phyloP scores from a whole-genome alignment of 495 filamentous ascomycete genomes.

The Astrothelium macrocarpum region DNA sequence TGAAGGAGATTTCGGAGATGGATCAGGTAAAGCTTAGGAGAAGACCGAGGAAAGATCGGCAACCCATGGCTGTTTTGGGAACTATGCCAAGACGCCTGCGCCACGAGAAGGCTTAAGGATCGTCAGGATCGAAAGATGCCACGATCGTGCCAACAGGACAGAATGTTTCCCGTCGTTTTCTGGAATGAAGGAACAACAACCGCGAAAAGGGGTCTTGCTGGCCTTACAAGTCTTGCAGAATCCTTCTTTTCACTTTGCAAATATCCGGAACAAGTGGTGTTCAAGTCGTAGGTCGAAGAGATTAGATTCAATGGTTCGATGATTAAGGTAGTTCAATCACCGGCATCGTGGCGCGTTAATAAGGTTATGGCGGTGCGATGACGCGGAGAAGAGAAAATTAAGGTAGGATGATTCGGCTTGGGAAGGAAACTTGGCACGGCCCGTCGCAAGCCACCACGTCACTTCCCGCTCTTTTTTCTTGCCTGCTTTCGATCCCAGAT shows the following conservation, averaged over 20 bases:
- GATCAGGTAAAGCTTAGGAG: not conserved
- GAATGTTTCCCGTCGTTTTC: too few species aligned
- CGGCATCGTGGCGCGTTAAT: not conserved
- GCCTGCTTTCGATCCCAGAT: not conserved
- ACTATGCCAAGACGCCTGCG: not conserved
- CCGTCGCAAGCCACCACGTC: not conserved
- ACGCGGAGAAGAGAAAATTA: not conserved
- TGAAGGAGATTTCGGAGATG: not conserved
- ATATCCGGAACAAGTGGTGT: too few species aligned
- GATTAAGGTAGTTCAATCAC: not conserved
- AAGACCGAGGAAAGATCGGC: not conserved
- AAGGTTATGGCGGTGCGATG: not conserved
- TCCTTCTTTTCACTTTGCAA: too few species aligned
- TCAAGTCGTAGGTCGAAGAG: too few species aligned
- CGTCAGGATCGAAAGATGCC: not conserved
- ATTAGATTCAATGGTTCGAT: not conserved
- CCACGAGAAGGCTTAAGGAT: not conserved
- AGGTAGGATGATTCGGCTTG: not conserved
- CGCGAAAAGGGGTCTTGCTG: not conserved
- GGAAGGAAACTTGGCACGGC: conserved; percentile 1
- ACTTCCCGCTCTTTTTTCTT: not conserved
- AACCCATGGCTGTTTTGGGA: not conserved
- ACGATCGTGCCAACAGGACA: conserved; percentile 6
- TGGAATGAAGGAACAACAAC: conserved; percentile 5
- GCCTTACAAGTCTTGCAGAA: not conserved